A percentile compares a stretch with the other conserved stretches of the same genome.
phyloP scores from a whole-genome alignment of 2,329 filamentous ascomycete genomes.

The Neonectria ditissima region DNA sequence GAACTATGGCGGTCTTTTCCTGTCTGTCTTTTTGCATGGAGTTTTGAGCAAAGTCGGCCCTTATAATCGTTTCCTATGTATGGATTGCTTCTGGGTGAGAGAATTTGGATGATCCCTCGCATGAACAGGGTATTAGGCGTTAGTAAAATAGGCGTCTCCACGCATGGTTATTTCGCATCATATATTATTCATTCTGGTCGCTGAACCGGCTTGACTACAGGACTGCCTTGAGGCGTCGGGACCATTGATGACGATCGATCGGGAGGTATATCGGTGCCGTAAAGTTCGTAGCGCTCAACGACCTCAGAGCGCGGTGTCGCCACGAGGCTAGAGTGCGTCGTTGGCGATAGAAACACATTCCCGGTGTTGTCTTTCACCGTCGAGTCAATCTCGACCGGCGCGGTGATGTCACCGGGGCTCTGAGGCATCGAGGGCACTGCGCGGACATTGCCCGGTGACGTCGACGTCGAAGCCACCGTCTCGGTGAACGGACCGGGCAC shows the following conservation, averaged over 20 bases:
- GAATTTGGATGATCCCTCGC: slow-evolving; percentile 42
- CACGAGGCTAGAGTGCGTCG: slow-evolving; percentile 36
- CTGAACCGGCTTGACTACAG: slow-evolving; percentile 22
- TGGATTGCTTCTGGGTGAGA: slow-evolving; percentile 27
- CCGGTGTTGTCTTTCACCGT: slow-evolving; percentile 29
- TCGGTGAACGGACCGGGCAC: slow-evolving; percentile 61
- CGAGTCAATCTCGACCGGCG: slow-evolving; percentile 67
- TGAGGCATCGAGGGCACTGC: slow-evolving; percentile 60
- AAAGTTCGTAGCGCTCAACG: slow-evolving; percentile 57
- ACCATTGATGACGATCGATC: slow-evolving; percentile 39
- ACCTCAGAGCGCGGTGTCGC: slow-evolving; percentile 43
- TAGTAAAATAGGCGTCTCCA: slow-evolving; percentile 40
- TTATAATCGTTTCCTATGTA: slow-evolving; percentile 40
- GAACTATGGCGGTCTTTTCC: slow-evolving; percentile 24
- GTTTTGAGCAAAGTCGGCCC: slow-evolving; percentile 39
- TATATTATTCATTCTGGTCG: slow-evolving; percentile 21
- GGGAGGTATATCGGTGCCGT: slow-evolving; percentile 51
- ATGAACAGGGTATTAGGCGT: slow-evolving; percentile 45
- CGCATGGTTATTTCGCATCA: slow-evolving; percentile 22
- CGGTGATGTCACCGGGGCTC: slow-evolving; percentile 61
- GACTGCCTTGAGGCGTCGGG: slow-evolving; percentile 41
- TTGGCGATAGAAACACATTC: slow-evolving; percentile 35
- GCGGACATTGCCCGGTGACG: slow-evolving; percentile 49
- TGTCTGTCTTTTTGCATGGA: slow-evolving; percentile 36
- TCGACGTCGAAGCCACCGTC: slow-evolving; percentile 42